Percentiles rank a stretch among this genome's conserved stretches.
phyloP scores from a whole-genome alignment of 2,329 filamentous ascomycete species.

The Alternaria solani region DNA sequence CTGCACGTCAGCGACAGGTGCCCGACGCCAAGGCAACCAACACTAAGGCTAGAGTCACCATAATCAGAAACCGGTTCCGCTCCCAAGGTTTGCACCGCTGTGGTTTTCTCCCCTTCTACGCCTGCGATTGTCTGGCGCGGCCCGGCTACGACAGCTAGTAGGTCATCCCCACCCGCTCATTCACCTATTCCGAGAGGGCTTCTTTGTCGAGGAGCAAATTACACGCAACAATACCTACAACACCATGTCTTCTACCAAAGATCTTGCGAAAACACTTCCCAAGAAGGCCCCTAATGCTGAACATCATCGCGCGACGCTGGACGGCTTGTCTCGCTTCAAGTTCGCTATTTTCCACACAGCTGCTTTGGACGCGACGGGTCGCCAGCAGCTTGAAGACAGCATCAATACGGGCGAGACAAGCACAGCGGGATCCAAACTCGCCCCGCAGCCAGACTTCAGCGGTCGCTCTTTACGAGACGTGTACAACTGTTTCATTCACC shows the following conservation, averaged over 20 bases:
- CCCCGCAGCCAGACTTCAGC: constrained; percentile 7
- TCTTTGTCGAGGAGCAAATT: neutral
- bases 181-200: neutral
- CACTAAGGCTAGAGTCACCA: neutral
- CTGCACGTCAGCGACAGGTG: neutral
- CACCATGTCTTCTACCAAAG: neutral
- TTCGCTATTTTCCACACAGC: constrained; percentile 1
- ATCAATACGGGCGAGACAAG: constrained; percentile 2
- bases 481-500: constrained; percentile 4
- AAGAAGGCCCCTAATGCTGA: neutral
- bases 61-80: neutral
- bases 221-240: neutral
- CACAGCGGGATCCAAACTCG: neutral
- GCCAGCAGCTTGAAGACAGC: constrained; percentile 2
- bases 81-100: neutral
- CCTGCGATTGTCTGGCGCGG: neutral
- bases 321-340: neutral
- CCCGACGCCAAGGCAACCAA: neutral
- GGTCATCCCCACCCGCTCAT: neutral
- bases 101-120: neutral
- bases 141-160: neutral
- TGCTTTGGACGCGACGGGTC: neutral
- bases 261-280: neutral
- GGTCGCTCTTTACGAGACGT: constrained; percentile 7
- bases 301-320: neutral